Percentiles rank a stretch among this genome's conserved stretches.
phyloP scores from a whole-genome alignment of 768 basidiomycete genomes.

The Sporobolomyces roseus region DNA sequence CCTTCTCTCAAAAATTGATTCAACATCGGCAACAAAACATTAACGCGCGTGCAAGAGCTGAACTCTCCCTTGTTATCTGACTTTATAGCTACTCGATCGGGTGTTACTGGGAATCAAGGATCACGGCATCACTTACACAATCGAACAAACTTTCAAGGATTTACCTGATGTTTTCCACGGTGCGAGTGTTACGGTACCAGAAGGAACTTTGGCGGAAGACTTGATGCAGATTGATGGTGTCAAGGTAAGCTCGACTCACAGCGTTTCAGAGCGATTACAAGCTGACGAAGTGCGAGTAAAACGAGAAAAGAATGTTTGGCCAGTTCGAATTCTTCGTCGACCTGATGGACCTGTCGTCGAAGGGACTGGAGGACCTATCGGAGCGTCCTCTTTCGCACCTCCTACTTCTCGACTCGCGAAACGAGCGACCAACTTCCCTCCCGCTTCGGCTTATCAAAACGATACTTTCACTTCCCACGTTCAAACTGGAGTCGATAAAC shows the following conservation, averaged over 20 bases:
- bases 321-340: conserved; percentile 4
- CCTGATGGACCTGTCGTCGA: conserved; percentile 9
- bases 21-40: neutral
- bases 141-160: conserved; percentile 22
- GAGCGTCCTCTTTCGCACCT: neutral
- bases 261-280: too few species aligned
- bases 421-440: conserved; percentile 2
- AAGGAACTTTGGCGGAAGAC: conserved; percentile 1
- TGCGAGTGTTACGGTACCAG: conserved; percentile 24
- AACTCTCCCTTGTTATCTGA: neutral
- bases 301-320: conserved; percentile 25
- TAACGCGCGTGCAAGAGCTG: neutral
- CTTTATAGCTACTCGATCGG: conserved; percentile 29
- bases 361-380: too few species aligned
- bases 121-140: neutral
- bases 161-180: conserved; percentile 28
- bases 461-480: conserved; percentile 38
- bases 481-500: conserved; percentile 58
- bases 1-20: neutral
- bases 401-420: neutral
- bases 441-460: conserved; percentile 9
- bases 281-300: neutral
- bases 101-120: conserved; percentile 14
- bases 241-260: conserved; percentile 19
- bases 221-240: conserved; percentile 22